Percentiles rank a stretch among this genome's conserved stretches.
These are phyloP conservation scores for Penicillium aurantiogriseum DNA, from an alignment of 2,329 filamentous ascomycete genomes.

Conservation along the genomic window DNA sequence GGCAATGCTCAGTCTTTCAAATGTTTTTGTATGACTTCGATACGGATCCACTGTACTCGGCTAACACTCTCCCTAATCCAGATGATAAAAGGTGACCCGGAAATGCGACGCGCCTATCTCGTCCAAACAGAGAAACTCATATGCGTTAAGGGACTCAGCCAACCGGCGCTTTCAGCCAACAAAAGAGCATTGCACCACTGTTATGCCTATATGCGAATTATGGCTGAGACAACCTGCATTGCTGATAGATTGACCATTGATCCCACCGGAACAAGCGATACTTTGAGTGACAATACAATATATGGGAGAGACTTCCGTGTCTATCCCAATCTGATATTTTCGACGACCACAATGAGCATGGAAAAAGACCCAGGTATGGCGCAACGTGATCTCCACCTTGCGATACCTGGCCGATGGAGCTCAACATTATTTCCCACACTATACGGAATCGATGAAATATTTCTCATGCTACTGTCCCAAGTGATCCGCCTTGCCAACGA, in stretches of 20 bases:
- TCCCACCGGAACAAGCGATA: neutral
- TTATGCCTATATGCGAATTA: too few species aligned
- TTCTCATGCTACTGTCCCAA: conserved; percentile 20
- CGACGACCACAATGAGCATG: conserved; percentile 7
- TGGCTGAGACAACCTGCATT: too few species aligned
- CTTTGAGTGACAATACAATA: neutral
- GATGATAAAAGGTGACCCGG: too few species aligned
- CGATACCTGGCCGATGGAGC: conserved; percentile 20
- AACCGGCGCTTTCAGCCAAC: too few species aligned
- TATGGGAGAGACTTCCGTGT: conserved; percentile 14
- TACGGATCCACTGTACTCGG: too few species aligned
- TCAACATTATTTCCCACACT: conserved; percentile 20
- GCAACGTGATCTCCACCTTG: conserved; percentile 21
- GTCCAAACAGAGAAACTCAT: too few species aligned
- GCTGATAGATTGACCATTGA: neutral
- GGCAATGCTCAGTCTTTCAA: too few species aligned
- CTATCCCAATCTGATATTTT: neutral
- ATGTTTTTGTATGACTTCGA: too few species aligned
- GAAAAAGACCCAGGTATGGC: conserved; percentile 19
- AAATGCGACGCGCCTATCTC: too few species aligned
- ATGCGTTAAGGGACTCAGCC: too few species aligned
- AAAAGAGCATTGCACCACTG: too few species aligned
- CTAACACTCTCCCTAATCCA: too few species aligned
- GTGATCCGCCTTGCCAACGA: conserved; percentile 22
- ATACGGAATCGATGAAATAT: conserved; percentile 18